Percentiles rank a stretch among this genome's conserved stretches.
Evolutionary conservation across 371 early-diverging fungal genomes (phyloP).

Genomic region (Actinomortierella wolfii): DNA sequence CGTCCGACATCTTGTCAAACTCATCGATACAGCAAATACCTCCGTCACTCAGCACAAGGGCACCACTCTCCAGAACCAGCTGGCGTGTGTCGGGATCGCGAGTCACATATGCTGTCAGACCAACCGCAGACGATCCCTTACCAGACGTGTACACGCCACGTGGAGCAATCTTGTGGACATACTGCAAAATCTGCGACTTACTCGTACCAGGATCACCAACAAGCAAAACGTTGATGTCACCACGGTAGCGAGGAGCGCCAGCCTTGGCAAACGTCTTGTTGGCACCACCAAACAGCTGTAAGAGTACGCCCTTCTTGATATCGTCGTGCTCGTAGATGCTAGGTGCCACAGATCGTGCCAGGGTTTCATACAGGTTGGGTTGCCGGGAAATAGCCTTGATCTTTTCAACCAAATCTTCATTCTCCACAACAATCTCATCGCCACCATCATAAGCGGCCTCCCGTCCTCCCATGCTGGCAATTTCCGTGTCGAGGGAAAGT

Average conservation of each 20-base stretch:
- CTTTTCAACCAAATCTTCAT: constrained; percentile 65
- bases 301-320: constrained; percentile 96
- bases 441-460: constrained; percentile 59
- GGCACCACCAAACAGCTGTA: constrained; percentile 99
- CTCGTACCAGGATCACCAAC: constrained; percentile 99
- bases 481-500: constrained; percentile 46
- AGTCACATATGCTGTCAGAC: constrained; percentile 98
- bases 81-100: constrained; percentile 97
- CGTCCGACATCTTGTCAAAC: constrained; percentile 99
- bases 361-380: constrained; percentile 77
- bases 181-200: constrained; percentile 97
- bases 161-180: constrained; percentile 96
- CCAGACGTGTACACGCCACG: constrained; percentile 99
- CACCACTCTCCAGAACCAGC: constrained; percentile 99
- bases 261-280: constrained; percentile 76
- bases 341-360: constrained; percentile 91
- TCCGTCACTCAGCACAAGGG: constrained; percentile 97
- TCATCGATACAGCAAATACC: constrained; percentile 99
- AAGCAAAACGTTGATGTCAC: constrained; percentile 97
- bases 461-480: constrained; percentile 31
- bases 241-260: constrained; percentile 78
- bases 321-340: constrained; percentile 98
- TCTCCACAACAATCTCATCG: constrained; percentile 65
- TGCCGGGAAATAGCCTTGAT: constrained; percentile 64
- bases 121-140: constrained; percentile 99